These are phyloP conservation scores for Melanopsichium pennsylvanicum DNA, from an alignment of 1,284 basidiomycete species.

Conservation along the genomic window DNA sequence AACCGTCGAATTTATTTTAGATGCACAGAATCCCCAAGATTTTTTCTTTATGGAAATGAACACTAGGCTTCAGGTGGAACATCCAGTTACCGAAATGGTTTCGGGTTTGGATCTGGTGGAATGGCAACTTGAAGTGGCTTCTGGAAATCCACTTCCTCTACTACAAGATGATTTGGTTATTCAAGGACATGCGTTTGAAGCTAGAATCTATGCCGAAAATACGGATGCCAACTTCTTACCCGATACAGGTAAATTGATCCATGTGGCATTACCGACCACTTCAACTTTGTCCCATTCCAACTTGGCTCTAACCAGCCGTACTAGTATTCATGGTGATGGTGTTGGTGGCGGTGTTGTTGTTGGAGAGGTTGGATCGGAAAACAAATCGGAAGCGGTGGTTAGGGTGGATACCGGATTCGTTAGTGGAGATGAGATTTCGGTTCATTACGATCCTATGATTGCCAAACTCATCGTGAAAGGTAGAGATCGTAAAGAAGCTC, in stretches of 20 bases:
- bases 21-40: slow-evolving; percentile 30
- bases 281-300: slow-evolving; percentile 62
- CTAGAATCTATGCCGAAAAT: slow-evolving; percentile 95
- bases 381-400: slow-evolving; percentile 71
- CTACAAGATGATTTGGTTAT: slow-evolving; percentile 79
- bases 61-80: slow-evolving; percentile 80
- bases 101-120: slow-evolving; percentile 90
- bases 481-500: slow-evolving; percentile 82
- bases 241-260: slow-evolving; percentile 82
- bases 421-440: slow-evolving; percentile 75
- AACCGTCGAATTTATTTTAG: slow-evolving; percentile 73
- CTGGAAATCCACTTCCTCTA: slow-evolving; percentile 83
- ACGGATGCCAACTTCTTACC: slow-evolving; percentile 74
- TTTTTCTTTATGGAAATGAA: slow-evolving; percentile 71
- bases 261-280: slow-evolving; percentile 71
- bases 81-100: slow-evolving; percentile 94
- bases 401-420: slow-evolving; percentile 90
- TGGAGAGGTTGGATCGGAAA: neutral
- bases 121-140: slow-evolving; percentile 86
- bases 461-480: slow-evolving; percentile 91
- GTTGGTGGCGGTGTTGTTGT: too few relatives aligned
- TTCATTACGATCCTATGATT: slow-evolving; percentile 87
- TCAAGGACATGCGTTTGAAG: slow-evolving; percentile 91
- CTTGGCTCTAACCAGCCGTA: neutral
- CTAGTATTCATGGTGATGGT: too few relatives aligned